A percentile compares a stretch with the other conserved stretches of the same genome.
phyloP scores from a whole-genome alignment of 371 early-diverging fungal species.

The Mucor piriformis region DNA sequence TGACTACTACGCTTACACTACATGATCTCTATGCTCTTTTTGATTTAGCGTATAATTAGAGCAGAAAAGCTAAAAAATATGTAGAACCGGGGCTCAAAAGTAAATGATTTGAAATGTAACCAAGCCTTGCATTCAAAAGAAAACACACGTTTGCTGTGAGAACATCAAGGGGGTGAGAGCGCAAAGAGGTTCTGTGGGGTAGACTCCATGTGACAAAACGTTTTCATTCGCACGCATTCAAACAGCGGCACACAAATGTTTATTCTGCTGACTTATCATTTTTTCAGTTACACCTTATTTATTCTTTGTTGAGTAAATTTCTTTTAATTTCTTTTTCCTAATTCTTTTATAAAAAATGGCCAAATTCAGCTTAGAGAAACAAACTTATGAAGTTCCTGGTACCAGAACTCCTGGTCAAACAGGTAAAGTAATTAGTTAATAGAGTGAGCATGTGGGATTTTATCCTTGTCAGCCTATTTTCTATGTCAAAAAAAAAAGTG shows the following conservation, averaged over 20 bases:
- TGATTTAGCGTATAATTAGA: too few relatives aligned
- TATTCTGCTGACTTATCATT: slow-evolving; percentile 30
- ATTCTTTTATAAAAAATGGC: slow-evolving; percentile 22
- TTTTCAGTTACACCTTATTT: slow-evolving; percentile 23
- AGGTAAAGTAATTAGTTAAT: slow-evolving; percentile 26
- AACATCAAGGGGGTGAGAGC: background rate
- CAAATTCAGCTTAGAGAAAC: slow-evolving; percentile 40
- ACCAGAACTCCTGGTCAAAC: slow-evolving; percentile 48
- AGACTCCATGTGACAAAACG: slow-evolving; percentile 11
- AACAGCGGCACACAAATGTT: slow-evolving; percentile 3
- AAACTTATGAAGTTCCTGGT: slow-evolving; percentile 48
- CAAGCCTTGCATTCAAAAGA: background rate
- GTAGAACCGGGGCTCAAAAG: background rate
- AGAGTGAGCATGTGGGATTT: background rate
- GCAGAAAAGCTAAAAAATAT: too few relatives aligned
- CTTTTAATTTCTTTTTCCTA: slow-evolving; percentile 4
- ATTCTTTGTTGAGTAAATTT: background rate
- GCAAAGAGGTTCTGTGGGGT: background rate
- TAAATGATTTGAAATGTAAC: background rate
- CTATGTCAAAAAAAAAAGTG: slow-evolving; percentile 8
- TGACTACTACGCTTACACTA: too few relatives aligned
- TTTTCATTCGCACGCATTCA: slow-evolving; percentile 17
- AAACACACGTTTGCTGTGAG: background rate
- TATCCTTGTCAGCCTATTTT: background rate
- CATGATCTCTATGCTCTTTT: too few relatives aligned